Evolutionary conservation across 140 eudicot genomes (phyloP), one percentile per base, ranked within the genome.

Genomic region (Cichorium intybus): DNA sequence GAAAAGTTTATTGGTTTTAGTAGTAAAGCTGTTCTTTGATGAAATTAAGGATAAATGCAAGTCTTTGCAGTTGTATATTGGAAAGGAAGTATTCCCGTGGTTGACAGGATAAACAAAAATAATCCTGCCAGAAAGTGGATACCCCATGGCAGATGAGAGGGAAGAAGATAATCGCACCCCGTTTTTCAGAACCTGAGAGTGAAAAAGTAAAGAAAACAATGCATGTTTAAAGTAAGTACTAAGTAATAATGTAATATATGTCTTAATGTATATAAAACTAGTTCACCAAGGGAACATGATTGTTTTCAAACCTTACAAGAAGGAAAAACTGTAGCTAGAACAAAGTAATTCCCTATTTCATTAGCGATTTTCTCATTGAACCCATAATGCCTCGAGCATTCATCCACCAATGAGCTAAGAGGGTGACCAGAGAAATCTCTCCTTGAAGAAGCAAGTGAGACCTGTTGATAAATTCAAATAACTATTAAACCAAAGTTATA

Each of bases 291-390:
- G n/a, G 29, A 41, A 54, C 11, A 47, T 15, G 57, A 50, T 50
- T 68, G 34, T 54, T 46, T 28, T 49, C 91, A 72, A 69, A 94
- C 99, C 97, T 94, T 84, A 79, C 62, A 31, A 49, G 95, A 86
- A 75, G 95, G 95, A 51, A 78, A 89, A 28, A 79, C 95, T 39
- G 87, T 85, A 33, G 99, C 99, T 47, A 94, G 82, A 73, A 81
- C 77, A 60, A 94, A 89, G 79, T 73, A 83, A 56, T 63, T 84
- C 31, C 95, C 99, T 8, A 79, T 73, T 64, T 68, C 84, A 51
- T 68, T 61, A 47, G 43, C 79, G 76, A 65, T 17, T 41, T 68
- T 74, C 15, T 72, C 79, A 22, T 71, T 62, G 64, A 80, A 69
- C 62, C 84, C 85, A 55, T 81, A 83, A 55, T 72, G 73, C 45